phyloP scores from a whole-genome alignment of 2,329 filamentous ascomycete genomes.

The Beauveria australis region DNA sequence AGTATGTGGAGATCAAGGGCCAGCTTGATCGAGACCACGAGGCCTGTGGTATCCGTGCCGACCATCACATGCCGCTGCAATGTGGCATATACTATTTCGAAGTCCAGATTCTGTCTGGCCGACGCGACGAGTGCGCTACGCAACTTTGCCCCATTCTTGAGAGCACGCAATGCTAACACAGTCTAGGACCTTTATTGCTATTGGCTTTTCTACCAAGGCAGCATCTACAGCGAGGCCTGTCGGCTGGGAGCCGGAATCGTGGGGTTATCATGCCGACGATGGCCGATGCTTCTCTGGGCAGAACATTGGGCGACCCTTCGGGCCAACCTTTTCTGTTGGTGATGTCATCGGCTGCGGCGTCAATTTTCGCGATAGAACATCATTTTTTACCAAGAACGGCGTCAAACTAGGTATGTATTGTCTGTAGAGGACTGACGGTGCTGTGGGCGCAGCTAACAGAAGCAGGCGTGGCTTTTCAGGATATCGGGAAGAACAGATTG shows the following conservation, averaged over 20 bases:
- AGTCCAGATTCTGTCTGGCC: conserved; percentile 43
- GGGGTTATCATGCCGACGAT: conserved; percentile 63
- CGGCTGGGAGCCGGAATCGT: conserved; percentile 61
- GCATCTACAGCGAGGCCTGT: conserved; percentile 48
- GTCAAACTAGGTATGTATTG: conserved; percentile 40
- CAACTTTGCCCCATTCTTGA: neutral
- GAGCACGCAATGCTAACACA: neutral
- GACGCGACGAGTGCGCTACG: conserved; percentile 46
- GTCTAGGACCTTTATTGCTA: conserved; percentile 49
- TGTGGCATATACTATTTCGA: conserved; percentile 96
- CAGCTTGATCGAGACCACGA: conserved; percentile 56
- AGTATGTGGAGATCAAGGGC: conserved; percentile 41
- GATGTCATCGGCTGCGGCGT: conserved; percentile 59
- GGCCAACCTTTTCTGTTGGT: conserved; percentile 43
- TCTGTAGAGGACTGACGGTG: neutral
- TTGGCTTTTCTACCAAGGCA: conserved; percentile 51
- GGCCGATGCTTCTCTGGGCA: conserved; percentile 52
- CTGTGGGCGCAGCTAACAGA: neutral
- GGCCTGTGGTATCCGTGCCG: conserved; percentile 71
- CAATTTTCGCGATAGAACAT: conserved; percentile 54
- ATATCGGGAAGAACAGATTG: conserved; percentile 54
- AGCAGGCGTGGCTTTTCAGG: conserved; percentile 61
- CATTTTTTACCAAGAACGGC: conserved; percentile 65
- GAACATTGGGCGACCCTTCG: conserved; percentile 49
- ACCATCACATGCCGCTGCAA: conserved; percentile 79